These are phyloP conservation scores for Cantharellus anzutake DNA, from an alignment of 768 basidiomycete species.

Conservation along the genomic window DNA sequence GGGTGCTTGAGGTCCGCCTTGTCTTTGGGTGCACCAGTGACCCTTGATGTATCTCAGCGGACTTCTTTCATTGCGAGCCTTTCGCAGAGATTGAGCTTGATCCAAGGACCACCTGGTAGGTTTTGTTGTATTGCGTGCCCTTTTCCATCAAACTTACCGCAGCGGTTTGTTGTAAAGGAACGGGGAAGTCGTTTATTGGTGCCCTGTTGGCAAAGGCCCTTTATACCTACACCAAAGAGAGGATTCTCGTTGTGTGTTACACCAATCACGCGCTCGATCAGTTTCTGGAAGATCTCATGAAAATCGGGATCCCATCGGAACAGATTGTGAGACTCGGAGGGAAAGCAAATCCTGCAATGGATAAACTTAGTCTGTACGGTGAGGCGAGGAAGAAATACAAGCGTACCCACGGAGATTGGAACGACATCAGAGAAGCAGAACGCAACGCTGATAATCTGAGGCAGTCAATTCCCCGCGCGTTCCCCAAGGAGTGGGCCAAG, in stretches of 20 bases:
- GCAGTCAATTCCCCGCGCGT: background rate
- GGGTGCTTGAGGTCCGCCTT: constrained; percentile 20
- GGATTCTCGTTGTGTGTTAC: constrained; percentile 49
- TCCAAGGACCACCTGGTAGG: constrained; percentile 56
- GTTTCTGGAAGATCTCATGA: constrained; percentile 41
- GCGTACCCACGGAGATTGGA: background rate
- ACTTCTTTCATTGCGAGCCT: constrained; percentile 30
- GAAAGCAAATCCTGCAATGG: constrained; percentile 31
- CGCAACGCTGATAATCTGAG: background rate
- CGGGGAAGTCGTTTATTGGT: constrained; percentile 58
- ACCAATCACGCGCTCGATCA: constrained; percentile 63
- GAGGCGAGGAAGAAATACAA: background rate
- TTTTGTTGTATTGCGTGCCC: background rate
- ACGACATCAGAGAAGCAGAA: background rate
- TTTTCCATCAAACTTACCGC: background rate
- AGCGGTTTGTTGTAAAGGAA: constrained; percentile 24
- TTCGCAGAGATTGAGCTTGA: constrained; percentile 35
- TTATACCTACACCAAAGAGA: constrained; percentile 27
- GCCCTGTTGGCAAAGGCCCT: constrained; percentile 43
- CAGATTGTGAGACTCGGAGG: constrained; percentile 40
- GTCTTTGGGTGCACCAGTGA: constrained; percentile 15
- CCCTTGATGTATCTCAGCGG: constrained; percentile 33
- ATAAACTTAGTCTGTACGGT: constrained; percentile 25
- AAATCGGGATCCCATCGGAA: constrained; percentile 31
- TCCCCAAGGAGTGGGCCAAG: constrained; percentile 10